Conservation (phyloP, 805 yeast genomes). For the Candida glaebosa region DNA sequence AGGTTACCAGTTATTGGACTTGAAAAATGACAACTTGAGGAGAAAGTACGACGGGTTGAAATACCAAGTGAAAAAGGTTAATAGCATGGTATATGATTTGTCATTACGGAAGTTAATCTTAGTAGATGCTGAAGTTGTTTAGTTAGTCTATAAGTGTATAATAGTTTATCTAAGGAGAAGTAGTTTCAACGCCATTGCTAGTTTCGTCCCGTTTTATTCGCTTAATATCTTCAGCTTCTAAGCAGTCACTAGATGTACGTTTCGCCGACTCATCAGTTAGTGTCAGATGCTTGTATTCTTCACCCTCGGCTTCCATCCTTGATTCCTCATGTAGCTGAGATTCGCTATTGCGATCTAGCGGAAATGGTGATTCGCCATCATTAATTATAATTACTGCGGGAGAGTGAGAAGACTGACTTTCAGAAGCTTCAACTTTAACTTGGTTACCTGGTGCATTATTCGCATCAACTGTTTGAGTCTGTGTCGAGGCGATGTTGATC, state of each 20-base stretch:
- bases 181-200: background rate
- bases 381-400: too few relatives aligned
- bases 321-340: too few relatives aligned
- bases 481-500: too few relatives aligned
- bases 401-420: too few relatives aligned
- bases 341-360: too few relatives aligned
- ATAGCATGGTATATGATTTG: slow-evolving; percentile 24
- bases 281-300: background rate
- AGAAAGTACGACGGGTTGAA: slow-evolving; percentile 27
- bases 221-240: background rate
- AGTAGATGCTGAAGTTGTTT: slow-evolving; percentile 10
- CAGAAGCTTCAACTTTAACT: background rate
- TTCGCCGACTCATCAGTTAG: too few relatives aligned
- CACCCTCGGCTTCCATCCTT: too few relatives aligned
- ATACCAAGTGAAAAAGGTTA: slow-evolving; percentile 24
- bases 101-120: slow-evolving; percentile 16
- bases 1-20: slow-evolving; percentile 26
- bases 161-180: background rate
- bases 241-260: background rate
- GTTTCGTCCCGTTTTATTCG: background rate
- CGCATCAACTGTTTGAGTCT: background rate
- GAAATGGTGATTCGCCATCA: too few relatives aligned
- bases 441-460: background rate
- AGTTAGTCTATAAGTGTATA: background rate
- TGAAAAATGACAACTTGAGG: slow-evolving; percentile 25